Evolutionary conservation across 202 grass and related monocot genomes (phyloP).

Genomic region (Digitaria exilis): DNA sequence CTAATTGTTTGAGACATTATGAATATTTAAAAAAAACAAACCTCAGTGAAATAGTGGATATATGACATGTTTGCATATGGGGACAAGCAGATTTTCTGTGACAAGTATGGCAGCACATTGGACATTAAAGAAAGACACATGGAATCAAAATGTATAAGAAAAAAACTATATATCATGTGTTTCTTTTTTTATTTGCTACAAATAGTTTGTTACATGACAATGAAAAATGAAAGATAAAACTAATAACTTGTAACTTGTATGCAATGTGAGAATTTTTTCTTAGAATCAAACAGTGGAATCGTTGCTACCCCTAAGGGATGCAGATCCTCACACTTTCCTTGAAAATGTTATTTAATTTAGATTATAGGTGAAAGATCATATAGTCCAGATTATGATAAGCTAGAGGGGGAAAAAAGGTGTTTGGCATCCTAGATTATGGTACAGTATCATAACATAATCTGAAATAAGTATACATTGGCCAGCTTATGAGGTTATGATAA

Average conservation of each 20-base stretch:
- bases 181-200: not conserved
- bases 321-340: not conserved
- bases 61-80: not conserved
- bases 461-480: too few species aligned
- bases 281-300: not conserved
- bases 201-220: not conserved
- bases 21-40: not conserved
- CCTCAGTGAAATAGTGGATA: not conserved
- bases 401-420: too few species aligned
- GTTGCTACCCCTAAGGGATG: not conserved
- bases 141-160: not conserved
- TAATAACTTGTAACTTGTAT: not conserved
- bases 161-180: not conserved
- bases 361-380: too few species aligned
- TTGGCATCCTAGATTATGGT: too few species aligned
- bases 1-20: not conserved
- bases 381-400: too few species aligned
- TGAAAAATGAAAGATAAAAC: not conserved
- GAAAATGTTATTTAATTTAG: too few species aligned
- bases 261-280: not conserved
- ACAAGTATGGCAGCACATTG: not conserved
- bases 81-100: not conserved
- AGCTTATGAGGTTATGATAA: too few species aligned
- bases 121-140: not conserved
- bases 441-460: too few species aligned